A percentile compares a stretch with the other conserved stretches of the same genome.
phyloP scores from a whole-genome alignment of 2,329 filamentous ascomycete species.

The Balansia obtecta region DNA sequence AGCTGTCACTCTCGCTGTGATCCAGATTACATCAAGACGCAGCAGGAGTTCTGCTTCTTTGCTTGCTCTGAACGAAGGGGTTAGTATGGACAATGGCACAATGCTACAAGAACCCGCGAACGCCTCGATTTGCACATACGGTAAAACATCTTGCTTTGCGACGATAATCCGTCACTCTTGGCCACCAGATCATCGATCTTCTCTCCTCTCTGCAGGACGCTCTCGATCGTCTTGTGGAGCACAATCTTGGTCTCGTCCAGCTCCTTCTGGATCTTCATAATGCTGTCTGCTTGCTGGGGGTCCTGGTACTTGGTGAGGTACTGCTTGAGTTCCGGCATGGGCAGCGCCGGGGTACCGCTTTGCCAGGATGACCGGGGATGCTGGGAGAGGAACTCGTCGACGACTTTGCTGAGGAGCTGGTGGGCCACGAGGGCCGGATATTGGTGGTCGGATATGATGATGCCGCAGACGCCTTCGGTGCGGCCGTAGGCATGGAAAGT shows the following conservation, averaged over 20 bases:
- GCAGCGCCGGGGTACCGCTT: slow-evolving; percentile 37
- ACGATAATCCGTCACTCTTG: slow-evolving; percentile 84
- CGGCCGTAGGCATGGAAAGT: slow-evolving; percentile 69
- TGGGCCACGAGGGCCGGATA: slow-evolving; percentile 74
- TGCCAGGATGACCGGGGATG: slow-evolving; percentile 60
- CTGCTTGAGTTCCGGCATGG: slow-evolving; percentile 65
- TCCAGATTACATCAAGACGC: slow-evolving; percentile 47
- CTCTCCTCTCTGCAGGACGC: slow-evolving; percentile 76
- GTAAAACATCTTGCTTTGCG: slow-evolving; percentile 97
- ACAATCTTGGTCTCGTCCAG: slow-evolving; percentile 96
- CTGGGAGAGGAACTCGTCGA: slow-evolving; percentile 74
- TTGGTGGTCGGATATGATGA: slow-evolving; percentile 65
- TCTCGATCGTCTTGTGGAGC: slow-evolving; percentile 92
- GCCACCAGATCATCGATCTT: slow-evolving; percentile 91
- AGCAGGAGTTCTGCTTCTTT: slow-evolving; percentile 74
- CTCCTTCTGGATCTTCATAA: slow-evolving; percentile 92
- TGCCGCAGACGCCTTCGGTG: slow-evolving; percentile 60
- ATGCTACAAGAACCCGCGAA: too few relatives aligned
- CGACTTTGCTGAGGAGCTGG: slow-evolving; percentile 71
- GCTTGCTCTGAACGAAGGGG: slow-evolving; percentile 38
- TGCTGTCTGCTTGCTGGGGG: slow-evolving; percentile 77
- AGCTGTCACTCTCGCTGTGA: neutral
- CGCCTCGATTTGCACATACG: slow-evolving; percentile 36
- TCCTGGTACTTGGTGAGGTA: slow-evolving; percentile 71
- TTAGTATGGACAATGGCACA: too few relatives aligned